phyloP scores from a whole-genome alignment of 306 rosid species.

The Sicyos baderoa region DNA sequence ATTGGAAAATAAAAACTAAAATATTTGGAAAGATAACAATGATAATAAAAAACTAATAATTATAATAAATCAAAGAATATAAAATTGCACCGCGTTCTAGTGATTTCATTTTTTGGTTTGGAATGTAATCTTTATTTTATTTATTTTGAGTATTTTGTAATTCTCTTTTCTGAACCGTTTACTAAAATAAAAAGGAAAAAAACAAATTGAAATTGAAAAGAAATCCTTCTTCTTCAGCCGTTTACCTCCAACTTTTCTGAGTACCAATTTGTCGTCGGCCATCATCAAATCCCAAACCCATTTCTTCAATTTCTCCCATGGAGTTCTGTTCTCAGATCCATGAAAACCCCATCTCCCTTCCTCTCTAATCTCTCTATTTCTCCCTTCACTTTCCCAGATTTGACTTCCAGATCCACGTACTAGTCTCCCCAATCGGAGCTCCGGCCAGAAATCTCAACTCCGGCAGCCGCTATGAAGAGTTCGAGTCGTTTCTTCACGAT shows the following conservation, averaged over 20 bases:
- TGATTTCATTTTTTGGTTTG: too few relatives aligned
- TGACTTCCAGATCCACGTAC: slow-evolving; percentile 41
- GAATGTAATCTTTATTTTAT: too few relatives aligned
- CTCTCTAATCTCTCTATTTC: slow-evolving; percentile 18
- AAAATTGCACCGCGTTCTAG: too few relatives aligned
- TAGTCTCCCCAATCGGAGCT: slow-evolving; percentile 31
- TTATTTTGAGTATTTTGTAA: too few relatives aligned
- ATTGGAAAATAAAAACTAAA: not conserved
- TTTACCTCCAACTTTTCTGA: slow-evolving; percentile 22
- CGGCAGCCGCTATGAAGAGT: slow-evolving; percentile 48
- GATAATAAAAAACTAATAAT: not conserved
- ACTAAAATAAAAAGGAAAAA: too few relatives aligned
- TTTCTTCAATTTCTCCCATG: slow-evolving; percentile 34
- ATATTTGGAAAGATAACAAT: not conserved
- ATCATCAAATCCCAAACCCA: slow-evolving; percentile 33
- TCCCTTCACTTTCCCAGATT: slow-evolving; percentile 29
- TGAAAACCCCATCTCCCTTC: slow-evolving; percentile 29
- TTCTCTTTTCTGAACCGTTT: too few relatives aligned
- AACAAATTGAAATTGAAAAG: not conserved
- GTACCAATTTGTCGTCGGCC: slow-evolving; percentile 34
- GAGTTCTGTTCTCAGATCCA: slow-evolving; percentile 54
- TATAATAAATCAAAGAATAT: not conserved
- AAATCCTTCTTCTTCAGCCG: not conserved
- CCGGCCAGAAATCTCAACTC: slow-evolving; percentile 25
- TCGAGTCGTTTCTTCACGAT: slow-evolving; percentile 73